phyloP scores from a whole-genome alignment of 139 green algal species.

The Pleodorina starrii region DNA sequence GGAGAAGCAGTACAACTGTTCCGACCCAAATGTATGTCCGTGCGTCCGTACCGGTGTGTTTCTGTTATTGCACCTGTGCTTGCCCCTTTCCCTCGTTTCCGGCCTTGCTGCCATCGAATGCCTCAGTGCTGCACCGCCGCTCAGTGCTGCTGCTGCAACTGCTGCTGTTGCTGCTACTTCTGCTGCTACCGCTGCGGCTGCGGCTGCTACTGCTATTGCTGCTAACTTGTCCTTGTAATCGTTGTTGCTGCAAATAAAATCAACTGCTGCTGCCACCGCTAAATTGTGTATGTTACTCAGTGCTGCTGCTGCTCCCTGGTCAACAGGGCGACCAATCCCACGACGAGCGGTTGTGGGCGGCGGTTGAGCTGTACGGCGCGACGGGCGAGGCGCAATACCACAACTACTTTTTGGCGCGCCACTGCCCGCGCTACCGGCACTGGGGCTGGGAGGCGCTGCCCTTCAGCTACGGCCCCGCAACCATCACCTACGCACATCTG shows the following conservation, averaged over 20 bases:
- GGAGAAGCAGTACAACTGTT: conserved; percentile 25
- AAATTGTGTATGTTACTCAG: too few species aligned
- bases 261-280: too few species aligned
- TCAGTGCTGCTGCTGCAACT: not conserved
- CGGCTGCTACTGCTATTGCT: not conserved
- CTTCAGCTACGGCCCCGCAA: conserved; percentile 45
- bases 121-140: too few species aligned
- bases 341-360: conserved; percentile 49
- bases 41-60: too few species aligned
- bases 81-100: too few species aligned
- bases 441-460: conserved; percentile 46
- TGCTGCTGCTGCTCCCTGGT: too few species aligned
- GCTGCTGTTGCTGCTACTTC: not conserved
- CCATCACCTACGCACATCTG: conserved; percentile 36
- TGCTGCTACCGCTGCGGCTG: not conserved
- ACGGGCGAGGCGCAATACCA: conserved; percentile 41
- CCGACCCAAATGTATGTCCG: conserved; percentile 17
- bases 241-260: too few species aligned
- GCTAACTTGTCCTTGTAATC: too few species aligned
- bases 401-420: conserved; percentile 6
- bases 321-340: conserved; percentile 38
- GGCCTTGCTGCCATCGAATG: too few species aligned
- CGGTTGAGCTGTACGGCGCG: conserved; percentile 46
- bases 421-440: conserved; percentile 31
- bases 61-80: too few species aligned